Evolutionary conservation across 2,329 filamentous ascomycete genomes (phyloP), one percentile per base, ranked within the genome.

Genomic region (Blastomyces gilchristii): DNA sequence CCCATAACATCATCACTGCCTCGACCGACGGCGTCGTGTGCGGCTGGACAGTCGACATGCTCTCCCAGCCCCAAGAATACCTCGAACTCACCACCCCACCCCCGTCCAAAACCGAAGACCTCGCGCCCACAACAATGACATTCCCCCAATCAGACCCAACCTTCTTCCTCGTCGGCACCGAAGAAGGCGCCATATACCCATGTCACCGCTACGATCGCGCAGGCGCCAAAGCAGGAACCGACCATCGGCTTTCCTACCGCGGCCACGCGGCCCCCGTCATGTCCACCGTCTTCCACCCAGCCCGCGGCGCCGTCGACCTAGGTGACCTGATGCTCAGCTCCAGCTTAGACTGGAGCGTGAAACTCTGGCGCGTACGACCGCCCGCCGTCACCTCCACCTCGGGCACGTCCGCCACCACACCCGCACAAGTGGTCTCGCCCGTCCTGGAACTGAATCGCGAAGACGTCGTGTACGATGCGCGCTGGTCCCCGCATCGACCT

Each of bases 201-300:
- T 97, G 95, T 73, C 94, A 99, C 75, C 85, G 94, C 65, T 99
- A 99, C 77, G 94, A 99, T 76, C 90, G 95, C 67, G 94, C 95
- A 6, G 94, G 94, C 63, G 94, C 94, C 67, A 97, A 97, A 79
- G 93, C 94, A 4, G 94, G 94, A 58, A 91, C 97, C 34, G 95
- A 99, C 73, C 85, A 88, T 63, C 87, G 92, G 65, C 87, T 97
- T 64, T 87, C 87, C 68, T 99, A 99, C 78, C 85, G 85, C 68
- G 93, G 91, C 43, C 94, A 99, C 73, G 88, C 90, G 16, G 94
- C 91, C 3, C 94, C 94, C 0, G 91, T 99, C 70, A 96, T 97
- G 87, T 94, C 90, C 6, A 87, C 97, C 14, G 89, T 94, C 74
- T 99, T 97, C 79, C 94, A 99, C 73, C 94, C 94, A 1, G 88